These are phyloP conservation scores for Fusarium camptoceras DNA, from an alignment of 2,329 filamentous ascomycete species.

Conservation along the genomic window DNA sequence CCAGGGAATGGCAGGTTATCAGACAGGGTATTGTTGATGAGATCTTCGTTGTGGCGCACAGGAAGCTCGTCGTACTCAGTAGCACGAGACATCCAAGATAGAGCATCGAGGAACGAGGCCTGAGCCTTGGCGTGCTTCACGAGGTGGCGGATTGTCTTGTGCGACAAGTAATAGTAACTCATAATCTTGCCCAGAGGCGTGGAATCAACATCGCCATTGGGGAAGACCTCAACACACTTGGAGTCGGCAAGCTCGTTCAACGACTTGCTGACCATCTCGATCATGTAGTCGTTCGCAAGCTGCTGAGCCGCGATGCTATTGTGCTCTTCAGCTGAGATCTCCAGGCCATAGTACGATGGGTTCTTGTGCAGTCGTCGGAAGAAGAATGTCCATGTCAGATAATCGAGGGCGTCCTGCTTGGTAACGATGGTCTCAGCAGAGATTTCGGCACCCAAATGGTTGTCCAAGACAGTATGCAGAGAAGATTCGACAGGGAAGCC, in stretches of 20 bases:
- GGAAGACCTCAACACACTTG: conserved; percentile 83
- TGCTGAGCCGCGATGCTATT: conserved; percentile 87
- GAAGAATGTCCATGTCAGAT: conserved; percentile 99
- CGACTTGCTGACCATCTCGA: conserved; percentile 89
- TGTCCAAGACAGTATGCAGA: conserved; percentile 94
- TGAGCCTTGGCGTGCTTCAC: conserved; percentile 79
- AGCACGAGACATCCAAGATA: conserved; percentile 93
- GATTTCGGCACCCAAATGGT: conserved; percentile 95
- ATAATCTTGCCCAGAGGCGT: conserved; percentile 97
- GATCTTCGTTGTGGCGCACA: conserved; percentile 96
- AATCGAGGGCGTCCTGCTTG: conserved; percentile 97
- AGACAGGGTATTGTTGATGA: conserved; percentile 93
- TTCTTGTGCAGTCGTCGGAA: conserved; percentile 98
- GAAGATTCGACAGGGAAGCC: conserved; percentile 98
- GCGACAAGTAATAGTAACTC: conserved; percentile 98
- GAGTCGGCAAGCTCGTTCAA: conserved; percentile 85
- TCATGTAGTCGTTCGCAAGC: conserved; percentile 93
- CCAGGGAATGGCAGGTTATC: conserved; percentile 77
- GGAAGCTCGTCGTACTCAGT: conserved; percentile 98
- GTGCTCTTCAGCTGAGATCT: conserved; percentile 92
- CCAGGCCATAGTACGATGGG: conserved; percentile 95
- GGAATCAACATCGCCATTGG: conserved; percentile 88
- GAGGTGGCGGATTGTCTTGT: conserved; percentile 91
- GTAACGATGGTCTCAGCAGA: conserved; percentile 92
- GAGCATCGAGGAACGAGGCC: conserved; percentile 82